phyloP scores from a whole-genome alignment of 495 filamentous ascomycete genomes.

The Neurospora sp. region DNA sequence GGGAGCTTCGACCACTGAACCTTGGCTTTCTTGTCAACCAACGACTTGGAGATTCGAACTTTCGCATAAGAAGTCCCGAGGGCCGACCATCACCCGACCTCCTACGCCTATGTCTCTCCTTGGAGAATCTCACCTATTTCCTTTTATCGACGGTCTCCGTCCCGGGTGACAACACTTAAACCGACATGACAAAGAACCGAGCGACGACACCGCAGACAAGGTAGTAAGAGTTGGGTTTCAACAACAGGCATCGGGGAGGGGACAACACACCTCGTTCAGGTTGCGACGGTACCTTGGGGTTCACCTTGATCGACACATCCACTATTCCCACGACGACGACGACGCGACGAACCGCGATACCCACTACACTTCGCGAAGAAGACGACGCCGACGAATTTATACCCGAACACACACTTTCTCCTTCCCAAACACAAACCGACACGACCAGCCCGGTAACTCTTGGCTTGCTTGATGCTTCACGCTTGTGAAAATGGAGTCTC shows the following conservation, averaged over 20 bases:
- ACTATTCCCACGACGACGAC: neutral
- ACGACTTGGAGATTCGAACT: neutral
- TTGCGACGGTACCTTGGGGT: neutral
- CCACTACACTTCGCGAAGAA: neutral
- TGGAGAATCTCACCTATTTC: neutral
- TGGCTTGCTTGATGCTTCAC: neutral
- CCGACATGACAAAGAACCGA: neutral
- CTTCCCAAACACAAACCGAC: neutral
- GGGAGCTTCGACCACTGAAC: neutral
- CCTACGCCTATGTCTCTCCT: neutral
- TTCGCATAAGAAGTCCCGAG: neutral
- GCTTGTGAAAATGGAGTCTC: slow-evolving; percentile 1
- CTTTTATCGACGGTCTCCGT: neutral
- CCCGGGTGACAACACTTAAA: neutral
- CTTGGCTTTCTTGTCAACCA: neutral
- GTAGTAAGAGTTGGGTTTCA: neutral
- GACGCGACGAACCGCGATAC: neutral
- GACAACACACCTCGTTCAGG: neutral
- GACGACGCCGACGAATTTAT: neutral
- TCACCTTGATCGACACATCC: neutral
- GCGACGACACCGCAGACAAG: neutral
- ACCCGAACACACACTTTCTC: neutral
- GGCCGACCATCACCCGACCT: neutral
- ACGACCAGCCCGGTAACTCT: neutral
- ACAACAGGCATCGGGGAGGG: neutral